These are phyloP conservation scores for Puccinia polysora DNA, from an alignment of 1,284 basidiomycete genomes.

Conservation along the genomic window DNA sequence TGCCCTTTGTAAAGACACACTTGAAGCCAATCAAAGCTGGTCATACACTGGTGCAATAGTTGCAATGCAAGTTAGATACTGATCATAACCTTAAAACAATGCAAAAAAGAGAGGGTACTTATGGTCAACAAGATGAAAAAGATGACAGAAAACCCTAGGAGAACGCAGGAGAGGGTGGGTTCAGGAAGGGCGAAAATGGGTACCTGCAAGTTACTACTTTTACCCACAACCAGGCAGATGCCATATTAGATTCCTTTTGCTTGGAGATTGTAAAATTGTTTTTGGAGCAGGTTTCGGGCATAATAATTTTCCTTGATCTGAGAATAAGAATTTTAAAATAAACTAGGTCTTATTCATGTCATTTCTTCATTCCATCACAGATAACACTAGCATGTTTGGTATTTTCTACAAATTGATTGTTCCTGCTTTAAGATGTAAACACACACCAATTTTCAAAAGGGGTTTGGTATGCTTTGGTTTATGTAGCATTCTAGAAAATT, in stretches of 20 bases:
- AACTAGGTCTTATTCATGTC: not conserved
- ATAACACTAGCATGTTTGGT: conserved; percentile 88
- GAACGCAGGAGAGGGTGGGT: conserved; percentile 35
- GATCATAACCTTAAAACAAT: conserved; percentile 42
- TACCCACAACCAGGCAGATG: conserved; percentile 58
- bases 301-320: conserved; percentile 55
- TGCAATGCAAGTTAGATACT: conserved; percentile 59
- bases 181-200: conserved; percentile 28
- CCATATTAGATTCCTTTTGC: conserved; percentile 70
- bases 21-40: too few species aligned
- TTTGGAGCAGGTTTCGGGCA: conserved; percentile 83
- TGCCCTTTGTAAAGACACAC: too few species aligned
- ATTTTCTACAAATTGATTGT: conserved; percentile 83
- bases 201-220: conserved; percentile 27
- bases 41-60: conserved; percentile 78
- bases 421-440: conserved; percentile 81
- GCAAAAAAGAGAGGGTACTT: conserved; percentile 55
- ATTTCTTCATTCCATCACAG: conserved; percentile 69
- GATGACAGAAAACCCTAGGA: conserved; percentile 37
- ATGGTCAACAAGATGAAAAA: conserved; percentile 41
- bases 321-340: too few species aligned
- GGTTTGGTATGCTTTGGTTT: conserved; percentile 80
- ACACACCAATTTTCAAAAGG: conserved; percentile 74
- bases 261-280: conserved; percentile 83
- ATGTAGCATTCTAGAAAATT: conserved; percentile 79